phyloP scores from a whole-genome alignment of 2,329 filamentous ascomycete species.

The Talaromyces sp. region DNA sequence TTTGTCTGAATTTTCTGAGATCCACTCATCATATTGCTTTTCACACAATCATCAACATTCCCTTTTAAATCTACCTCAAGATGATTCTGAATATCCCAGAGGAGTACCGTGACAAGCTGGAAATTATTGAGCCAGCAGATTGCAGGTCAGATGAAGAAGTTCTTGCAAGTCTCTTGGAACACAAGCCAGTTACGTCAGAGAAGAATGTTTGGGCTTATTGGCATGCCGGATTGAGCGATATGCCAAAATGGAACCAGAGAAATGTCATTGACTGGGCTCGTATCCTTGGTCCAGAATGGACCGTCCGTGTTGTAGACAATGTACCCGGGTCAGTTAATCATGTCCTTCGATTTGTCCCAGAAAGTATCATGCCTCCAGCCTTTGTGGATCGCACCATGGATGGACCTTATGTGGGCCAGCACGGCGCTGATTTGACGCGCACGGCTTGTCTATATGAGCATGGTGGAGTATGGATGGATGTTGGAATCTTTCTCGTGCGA shows the following conservation, averaged over 20 bases:
- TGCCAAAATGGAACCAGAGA: conserved; percentile 35
- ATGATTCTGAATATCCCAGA: background rate
- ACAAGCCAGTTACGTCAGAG: conserved; percentile 26
- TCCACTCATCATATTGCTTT: too few species aligned
- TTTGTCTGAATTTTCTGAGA: too few species aligned
- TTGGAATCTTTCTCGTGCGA: conserved; percentile 36
- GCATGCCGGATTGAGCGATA: conserved; percentile 27
- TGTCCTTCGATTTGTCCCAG: conserved; percentile 30
- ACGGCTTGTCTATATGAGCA: conserved; percentile 33
- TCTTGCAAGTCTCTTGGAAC: background rate
- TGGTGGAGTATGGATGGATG: conserved; percentile 39
- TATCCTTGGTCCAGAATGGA: conserved; percentile 20
- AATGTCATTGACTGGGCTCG: conserved; percentile 39
- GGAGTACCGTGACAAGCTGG: background rate
- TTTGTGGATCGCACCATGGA: conserved; percentile 41
- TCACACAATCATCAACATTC: too few species aligned
- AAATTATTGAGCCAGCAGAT: background rate
- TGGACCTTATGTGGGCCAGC: conserved; percentile 38
- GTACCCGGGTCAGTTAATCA: conserved; percentile 33
- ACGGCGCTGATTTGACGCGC: conserved; percentile 44
- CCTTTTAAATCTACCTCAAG: background rate
- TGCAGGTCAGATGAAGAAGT: background rate
- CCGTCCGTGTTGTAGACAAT: conserved; percentile 27
- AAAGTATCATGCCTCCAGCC: conserved; percentile 32
- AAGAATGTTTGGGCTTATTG: conserved; percentile 39